These are phyloP conservation scores for Xylaria sp. DNA, from an alignment of 2,329 filamentous ascomycete genomes.

Conservation along the genomic window DNA sequence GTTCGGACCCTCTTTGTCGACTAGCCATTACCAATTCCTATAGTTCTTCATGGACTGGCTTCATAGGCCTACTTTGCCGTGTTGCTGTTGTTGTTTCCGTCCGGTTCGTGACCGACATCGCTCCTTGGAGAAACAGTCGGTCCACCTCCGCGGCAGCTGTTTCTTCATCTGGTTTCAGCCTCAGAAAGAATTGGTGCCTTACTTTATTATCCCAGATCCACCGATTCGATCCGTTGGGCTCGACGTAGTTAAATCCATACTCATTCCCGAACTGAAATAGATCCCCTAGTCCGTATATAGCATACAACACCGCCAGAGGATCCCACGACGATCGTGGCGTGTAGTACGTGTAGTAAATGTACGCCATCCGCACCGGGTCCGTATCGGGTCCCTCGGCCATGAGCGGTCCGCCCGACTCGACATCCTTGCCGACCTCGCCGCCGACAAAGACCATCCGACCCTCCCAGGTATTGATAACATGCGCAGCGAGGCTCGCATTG, in stretches of 20 bases:
- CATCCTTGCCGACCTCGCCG: conserved; percentile 55
- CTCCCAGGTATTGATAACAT: conserved; percentile 60
- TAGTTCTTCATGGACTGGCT: not conserved
- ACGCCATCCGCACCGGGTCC: conserved; percentile 55
- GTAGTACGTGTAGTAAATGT: conserved; percentile 55
- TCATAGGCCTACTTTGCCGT: not conserved
- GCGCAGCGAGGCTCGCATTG: conserved; percentile 53
- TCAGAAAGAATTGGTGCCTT: conserved; percentile 56
- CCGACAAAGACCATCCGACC: conserved; percentile 56
- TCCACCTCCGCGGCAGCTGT: conserved; percentile 30
- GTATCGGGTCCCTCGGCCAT: conserved; percentile 42
- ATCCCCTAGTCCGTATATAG: conserved; percentile 51
- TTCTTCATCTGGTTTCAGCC: conserved; percentile 39
- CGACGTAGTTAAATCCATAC: conserved; percentile 56
- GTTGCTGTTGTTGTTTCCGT: not conserved
- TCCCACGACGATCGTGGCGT: conserved; percentile 55
- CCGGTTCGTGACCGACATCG: conserved; percentile 19
- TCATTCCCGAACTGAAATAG: conserved; percentile 54
- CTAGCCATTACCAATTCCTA: not conserved
- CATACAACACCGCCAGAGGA: conserved; percentile 56
- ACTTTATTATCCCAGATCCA: conserved; percentile 54
- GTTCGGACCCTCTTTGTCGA: not conserved
- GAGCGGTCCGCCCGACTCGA: conserved; percentile 54
- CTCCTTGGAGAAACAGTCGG: conserved; percentile 33
- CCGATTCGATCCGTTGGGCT: conserved; percentile 55